Evolutionary conservation across 2,329 filamentous ascomycete species (phyloP), one percentile per base, ranked within the genome.

Genomic region (Sporothrix curviconia): DNA sequence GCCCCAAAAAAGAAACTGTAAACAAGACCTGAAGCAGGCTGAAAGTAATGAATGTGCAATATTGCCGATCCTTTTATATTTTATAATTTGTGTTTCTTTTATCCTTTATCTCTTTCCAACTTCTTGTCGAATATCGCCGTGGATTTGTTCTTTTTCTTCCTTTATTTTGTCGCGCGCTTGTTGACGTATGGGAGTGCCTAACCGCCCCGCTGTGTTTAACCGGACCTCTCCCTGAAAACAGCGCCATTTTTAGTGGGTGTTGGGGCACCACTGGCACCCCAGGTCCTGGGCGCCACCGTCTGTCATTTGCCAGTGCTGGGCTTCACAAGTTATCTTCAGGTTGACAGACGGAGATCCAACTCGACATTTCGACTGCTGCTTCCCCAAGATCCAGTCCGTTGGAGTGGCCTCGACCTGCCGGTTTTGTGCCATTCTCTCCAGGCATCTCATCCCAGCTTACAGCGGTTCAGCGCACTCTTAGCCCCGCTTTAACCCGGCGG

Each of bases 91-190:
- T 11, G 14, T 28, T 30, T 37, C 36, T 24, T 42, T 30, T 32
- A 7, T 3, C 28, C 37, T 22, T 43, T 5, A 3, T 46, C 17
- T 17, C 43, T 43, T 6, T 37, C 42, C 24, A 15, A 34, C 12
- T 32, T 19, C 17, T 14, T 40, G 4, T 39, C 14, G 17, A 15
- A 28, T 36, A 9, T 25, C 32, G 7, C 53, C 25, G 15, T 9
- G 39, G 4, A 14, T 32, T 22, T 39, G 36, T 36, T 49, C 25
- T 49, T 30, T 58, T 32, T 15, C 17, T 17, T 34, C 32, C 47
- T 14, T 50, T 44, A n/a, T 25, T 57, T 49, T 47, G 15, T 37
- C 37, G 49, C 49, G 49, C 36, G 49, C 49, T 51, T 52, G 49
- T 52, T 14, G n/a, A 39, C 37, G n/a, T 7, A 6, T 39, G 30